These are phyloP conservation scores for Styphnolobium japonicum DNA, from an alignment of 306 rosid genomes.

Conservation along the genomic window DNA sequence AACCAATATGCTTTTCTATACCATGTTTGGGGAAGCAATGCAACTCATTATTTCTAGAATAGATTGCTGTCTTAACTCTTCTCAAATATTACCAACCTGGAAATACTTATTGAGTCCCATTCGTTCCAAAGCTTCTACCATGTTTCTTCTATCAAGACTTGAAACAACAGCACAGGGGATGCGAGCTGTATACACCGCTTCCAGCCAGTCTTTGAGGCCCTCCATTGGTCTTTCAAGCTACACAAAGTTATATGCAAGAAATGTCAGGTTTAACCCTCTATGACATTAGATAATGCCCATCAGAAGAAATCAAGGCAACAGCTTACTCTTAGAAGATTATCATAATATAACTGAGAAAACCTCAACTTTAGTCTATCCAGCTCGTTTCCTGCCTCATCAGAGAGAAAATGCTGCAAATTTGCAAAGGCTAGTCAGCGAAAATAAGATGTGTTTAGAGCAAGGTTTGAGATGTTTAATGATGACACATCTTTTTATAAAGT, in stretches of 20 bases:
- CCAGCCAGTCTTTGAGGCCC: slow-evolving; percentile 94
- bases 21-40: neutral
- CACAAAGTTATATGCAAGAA: neutral
- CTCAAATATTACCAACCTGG: slow-evolving; percentile 61
- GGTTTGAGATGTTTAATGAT: neutral
- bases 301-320: slow-evolving; percentile 11
- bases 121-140: slow-evolving; percentile 68
- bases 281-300: neutral
- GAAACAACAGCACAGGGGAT: slow-evolving; percentile 97
- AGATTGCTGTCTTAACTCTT: neutral
- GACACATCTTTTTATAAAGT: neutral
- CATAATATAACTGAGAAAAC: slow-evolving; percentile 78
- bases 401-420: slow-evolving; percentile 65
- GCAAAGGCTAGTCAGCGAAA: slow-evolving; percentile 26
- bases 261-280: slow-evolving; percentile 13
- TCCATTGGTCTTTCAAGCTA: slow-evolving; percentile 77
- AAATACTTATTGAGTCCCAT: slow-evolving; percentile 81
- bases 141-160: slow-evolving; percentile 80
- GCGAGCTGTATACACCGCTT: slow-evolving; percentile 79
- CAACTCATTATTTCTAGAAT: neutral
- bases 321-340: slow-evolving; percentile 79
- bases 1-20: neutral
- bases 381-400: slow-evolving; percentile 57
- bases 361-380: slow-evolving; percentile 62
- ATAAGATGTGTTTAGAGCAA: neutral